A percentile compares a stretch with the other conserved stretches of the same genome.
Conservation (phyloP, 257 asterid species). For the Gynochthodes officinalis region DNA sequence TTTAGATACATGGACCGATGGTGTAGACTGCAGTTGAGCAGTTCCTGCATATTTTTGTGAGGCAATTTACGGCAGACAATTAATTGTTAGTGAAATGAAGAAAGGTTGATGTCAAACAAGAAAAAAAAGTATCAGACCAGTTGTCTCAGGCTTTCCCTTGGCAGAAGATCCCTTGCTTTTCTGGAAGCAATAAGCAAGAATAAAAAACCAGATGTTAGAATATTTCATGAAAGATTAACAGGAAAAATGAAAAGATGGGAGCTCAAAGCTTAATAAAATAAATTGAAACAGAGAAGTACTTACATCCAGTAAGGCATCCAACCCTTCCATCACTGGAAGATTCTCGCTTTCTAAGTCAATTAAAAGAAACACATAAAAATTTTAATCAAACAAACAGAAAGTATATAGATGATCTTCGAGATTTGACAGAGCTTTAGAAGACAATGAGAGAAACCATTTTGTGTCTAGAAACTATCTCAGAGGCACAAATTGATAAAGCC, state of each 20-base stretch:
- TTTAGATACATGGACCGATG: slow-evolving; percentile 39
- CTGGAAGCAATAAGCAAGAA: slow-evolving; percentile 28
- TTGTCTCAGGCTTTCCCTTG: slow-evolving; percentile 34
- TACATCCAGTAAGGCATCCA: slow-evolving; percentile 59
- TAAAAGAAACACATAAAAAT: slow-evolving; percentile 25
- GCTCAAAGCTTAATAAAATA: not conserved
- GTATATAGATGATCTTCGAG: not conserved
- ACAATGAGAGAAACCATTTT: not conserved
- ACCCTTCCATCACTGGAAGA: slow-evolving; percentile 81
- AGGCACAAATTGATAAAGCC: not conserved
- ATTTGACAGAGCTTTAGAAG: not conserved
- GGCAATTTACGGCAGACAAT: not conserved
- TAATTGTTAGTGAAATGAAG: not conserved
- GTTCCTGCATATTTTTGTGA: slow-evolving; percentile 39
- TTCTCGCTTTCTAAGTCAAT: slow-evolving; percentile 44
- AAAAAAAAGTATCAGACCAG: slow-evolving; percentile 38
- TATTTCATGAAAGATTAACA: not conserved
- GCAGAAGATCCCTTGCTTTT: slow-evolving; percentile 26
- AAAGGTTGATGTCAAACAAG: not conserved
- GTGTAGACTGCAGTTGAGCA: slow-evolving; percentile 31
- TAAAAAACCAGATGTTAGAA: slow-evolving; percentile 15
- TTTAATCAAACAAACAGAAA: not conserved
- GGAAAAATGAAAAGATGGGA: not conserved
- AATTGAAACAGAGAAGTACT: slow-evolving; percentile 26
- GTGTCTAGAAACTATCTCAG: not conserved